Conservation (phyloP, 164 flowering plant genomes). For the Malania oleifera region DNA sequence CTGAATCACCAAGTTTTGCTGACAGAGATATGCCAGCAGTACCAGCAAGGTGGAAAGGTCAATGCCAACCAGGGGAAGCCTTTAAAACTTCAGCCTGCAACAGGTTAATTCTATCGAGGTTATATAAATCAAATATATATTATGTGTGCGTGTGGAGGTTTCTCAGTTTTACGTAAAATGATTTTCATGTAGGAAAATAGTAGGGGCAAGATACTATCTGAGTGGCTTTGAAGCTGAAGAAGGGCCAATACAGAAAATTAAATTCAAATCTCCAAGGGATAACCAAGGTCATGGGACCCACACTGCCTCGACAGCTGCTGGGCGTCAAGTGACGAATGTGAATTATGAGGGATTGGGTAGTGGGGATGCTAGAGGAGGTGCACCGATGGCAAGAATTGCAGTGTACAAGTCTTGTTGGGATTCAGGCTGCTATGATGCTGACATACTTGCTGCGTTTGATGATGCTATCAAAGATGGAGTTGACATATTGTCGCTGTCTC, state of each 20-base stretch:
- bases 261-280: conserved; percentile 71
- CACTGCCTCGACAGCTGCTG: conserved; percentile 84
- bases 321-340: conserved; percentile 61
- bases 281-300: conserved; percentile 83
- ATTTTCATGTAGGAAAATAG: conserved; percentile 49
- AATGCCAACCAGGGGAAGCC: conserved; percentile 66
- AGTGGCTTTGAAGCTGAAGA: conserved; percentile 65
- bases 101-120: conserved; percentile 40
- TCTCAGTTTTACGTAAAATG: background rate
- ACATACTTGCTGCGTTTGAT: conserved; percentile 75
- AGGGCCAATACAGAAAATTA: conserved; percentile 22
- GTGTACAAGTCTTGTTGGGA: conserved; percentile 83
- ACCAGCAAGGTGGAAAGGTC: conserved; percentile 69
- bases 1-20: conserved; percentile 72
- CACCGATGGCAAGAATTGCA: conserved; percentile 76
- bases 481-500: conserved; percentile 58
- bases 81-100: conserved; percentile 73
- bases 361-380: conserved; percentile 87
- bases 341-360: conserved; percentile 56
- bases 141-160: no score
- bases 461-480: conserved; percentile 86
- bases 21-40: conserved; percentile 68
- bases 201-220: conserved; percentile 73
- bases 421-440: conserved; percentile 77
- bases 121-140: no score